A percentile compares a stretch with the other conserved stretches of the same genome.
Conservation (phyloP, 1,284 basidiomycete species). For the Trichosporon sp. region DNA sequence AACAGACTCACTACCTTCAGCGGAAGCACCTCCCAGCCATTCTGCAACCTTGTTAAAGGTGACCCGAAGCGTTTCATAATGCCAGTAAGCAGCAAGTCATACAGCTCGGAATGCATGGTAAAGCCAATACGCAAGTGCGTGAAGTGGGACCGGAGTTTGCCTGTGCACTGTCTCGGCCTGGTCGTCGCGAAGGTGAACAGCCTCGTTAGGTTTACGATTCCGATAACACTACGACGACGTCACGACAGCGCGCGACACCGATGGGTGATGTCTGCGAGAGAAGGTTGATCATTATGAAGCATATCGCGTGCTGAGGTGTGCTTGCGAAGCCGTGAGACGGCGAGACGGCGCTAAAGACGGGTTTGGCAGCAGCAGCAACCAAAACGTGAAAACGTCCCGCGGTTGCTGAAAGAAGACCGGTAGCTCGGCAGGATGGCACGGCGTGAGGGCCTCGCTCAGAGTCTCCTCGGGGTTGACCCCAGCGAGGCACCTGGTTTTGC, state of each 20-base stretch:
- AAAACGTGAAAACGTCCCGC: background rate
- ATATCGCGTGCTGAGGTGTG: slow-evolving; percentile 1
- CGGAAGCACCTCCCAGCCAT: slow-evolving; percentile 1
- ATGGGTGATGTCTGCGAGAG: background rate
- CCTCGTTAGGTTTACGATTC: background rate
- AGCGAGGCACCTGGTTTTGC: background rate
- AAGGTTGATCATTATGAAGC: background rate
- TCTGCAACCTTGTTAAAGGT: background rate
- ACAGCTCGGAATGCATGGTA: background rate
- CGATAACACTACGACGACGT: background rate
- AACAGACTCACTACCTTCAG: background rate
- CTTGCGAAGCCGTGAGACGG: background rate
- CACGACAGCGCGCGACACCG: background rate
- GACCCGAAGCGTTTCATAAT: background rate
- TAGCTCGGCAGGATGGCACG: background rate
- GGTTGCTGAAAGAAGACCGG: background rate
- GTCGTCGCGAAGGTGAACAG: background rate
- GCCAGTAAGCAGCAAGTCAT: background rate
- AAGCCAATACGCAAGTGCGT: background rate
- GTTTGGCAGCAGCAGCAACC: background rate
- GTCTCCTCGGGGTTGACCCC: background rate
- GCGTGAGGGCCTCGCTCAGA: background rate
- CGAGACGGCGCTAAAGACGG: background rate
- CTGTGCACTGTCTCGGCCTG: background rate
- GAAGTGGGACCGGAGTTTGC: background rate